A percentile compares a stretch with the other conserved stretches of the same genome.
Conservation (phyloP, 2,329 filamentous ascomycete species). For the Apiospora malaysiana region DNA sequence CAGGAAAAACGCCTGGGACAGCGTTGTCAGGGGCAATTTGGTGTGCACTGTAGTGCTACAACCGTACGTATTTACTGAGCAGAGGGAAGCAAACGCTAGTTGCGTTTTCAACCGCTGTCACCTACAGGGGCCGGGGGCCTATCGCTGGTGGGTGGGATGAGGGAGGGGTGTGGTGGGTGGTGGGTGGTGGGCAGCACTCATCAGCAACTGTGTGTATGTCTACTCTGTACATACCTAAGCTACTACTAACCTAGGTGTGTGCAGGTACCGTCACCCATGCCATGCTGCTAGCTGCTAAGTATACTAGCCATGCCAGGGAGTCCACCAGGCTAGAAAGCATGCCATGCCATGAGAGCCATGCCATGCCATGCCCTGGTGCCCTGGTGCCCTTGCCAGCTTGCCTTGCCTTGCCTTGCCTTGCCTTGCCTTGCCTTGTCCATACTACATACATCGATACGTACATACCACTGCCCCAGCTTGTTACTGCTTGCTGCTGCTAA, state of each 20-base stretch:
- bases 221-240: too few species aligned
- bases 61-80: slow-evolving; percentile 17
- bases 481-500: background rate
- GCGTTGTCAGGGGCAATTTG: slow-evolving; percentile 30
- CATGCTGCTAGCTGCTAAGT: too few species aligned
- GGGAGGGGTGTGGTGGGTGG: background rate
- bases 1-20: slow-evolving; percentile 18
- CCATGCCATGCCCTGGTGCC: background rate
- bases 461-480: too few species aligned
- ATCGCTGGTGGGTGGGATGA: slow-evolving; percentile 13
- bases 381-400: too few species aligned
- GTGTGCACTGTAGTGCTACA: slow-evolving; percentile 23
- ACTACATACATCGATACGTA: too few species aligned
- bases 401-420: too few species aligned
- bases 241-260: too few species aligned
- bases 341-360: background rate
- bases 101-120: slow-evolving; percentile 28
- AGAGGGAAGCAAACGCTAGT: slow-evolving; percentile 22
- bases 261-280: too few species aligned
- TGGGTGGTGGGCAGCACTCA: background rate
- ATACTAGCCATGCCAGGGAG: too few species aligned
- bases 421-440: too few species aligned
- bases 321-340: background rate
- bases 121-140: slow-evolving; percentile 21
- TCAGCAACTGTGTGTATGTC: too few species aligned